Evolutionary conservation across 2,329 filamentous ascomycete genomes (phyloP).

Genomic region (Neospermospora avenae): DNA sequence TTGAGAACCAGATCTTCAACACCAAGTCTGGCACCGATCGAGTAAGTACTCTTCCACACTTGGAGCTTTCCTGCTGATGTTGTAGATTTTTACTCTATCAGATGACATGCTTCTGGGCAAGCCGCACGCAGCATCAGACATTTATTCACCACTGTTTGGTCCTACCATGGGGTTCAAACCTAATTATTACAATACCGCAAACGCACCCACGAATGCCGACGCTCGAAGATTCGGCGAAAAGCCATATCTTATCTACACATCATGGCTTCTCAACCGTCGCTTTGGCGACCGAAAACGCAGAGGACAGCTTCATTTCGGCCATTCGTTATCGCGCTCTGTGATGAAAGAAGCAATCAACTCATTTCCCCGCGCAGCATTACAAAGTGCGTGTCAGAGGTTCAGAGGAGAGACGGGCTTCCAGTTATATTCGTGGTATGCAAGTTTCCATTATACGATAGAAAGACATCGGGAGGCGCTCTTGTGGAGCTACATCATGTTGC

Average conservation of each 20-base stretch:
- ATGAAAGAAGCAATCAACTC: constrained; percentile 41
- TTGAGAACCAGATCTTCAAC: constrained; percentile 43
- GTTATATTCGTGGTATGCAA: constrained; percentile 42
- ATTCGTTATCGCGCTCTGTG: constrained; percentile 41
- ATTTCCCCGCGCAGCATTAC: constrained; percentile 41
- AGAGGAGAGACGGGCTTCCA: constrained; percentile 42
- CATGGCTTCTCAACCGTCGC: constrained; percentile 43
- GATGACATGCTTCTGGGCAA: constrained; percentile 45
- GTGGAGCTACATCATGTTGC: constrained; percentile 43
- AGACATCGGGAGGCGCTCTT: constrained; percentile 42
- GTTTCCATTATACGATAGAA: constrained; percentile 45
- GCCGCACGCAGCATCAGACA: constrained; percentile 41
- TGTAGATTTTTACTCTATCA: constrained; percentile 41
- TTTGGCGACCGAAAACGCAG: constrained; percentile 44
- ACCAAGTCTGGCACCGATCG: constrained; percentile 40
- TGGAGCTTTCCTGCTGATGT: background rate
- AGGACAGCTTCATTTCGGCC: constrained; percentile 42
- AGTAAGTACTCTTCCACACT: constrained; percentile 1
- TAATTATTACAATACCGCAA: constrained; percentile 40
- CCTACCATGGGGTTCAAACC: constrained; percentile 42
- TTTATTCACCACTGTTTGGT: constrained; percentile 44
- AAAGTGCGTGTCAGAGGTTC: constrained; percentile 41
- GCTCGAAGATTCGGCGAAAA: constrained; percentile 41
- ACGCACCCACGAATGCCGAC: constrained; percentile 33
- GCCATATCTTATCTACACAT: constrained; percentile 44